Evolutionary conservation across 352 stramenopile species (phyloP), one percentile per base, ranked within the genome.

Genomic region (Phytophthora hybrid): DNA sequence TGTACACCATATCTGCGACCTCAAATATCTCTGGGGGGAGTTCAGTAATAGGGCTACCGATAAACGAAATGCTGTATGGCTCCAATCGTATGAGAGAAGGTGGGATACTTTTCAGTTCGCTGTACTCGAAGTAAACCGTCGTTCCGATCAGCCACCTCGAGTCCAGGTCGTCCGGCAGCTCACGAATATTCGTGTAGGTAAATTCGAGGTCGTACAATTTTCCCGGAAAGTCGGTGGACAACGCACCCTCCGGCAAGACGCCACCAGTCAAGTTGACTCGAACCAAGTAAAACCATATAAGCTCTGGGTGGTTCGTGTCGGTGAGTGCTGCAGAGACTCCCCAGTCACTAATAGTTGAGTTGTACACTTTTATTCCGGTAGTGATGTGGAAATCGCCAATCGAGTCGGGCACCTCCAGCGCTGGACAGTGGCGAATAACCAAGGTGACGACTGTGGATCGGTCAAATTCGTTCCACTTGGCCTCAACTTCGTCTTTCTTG

Each of bases 81-180:
- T 71, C 21, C 5, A 81, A 32, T 0, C 55, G 49, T 18, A 57
- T 21, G 9, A 81, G 47, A 0, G 49, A 55, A 18, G 46, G 10
- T 7, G 66, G 62, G 3, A 79, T 32, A 8, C 9, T 53, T 8
- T 52, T 69, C 7, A 77, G 59, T n/a, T 72, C 19, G 14, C 67
- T 79, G 46, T 69, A 53, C 49, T 78, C 71, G 4, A 78, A 56
- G 41, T 67, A 70, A 31, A 77, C 55, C 1, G 55, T 44, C 16
- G 58, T 60, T 1, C 66, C 66, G 21, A 58, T 61, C 18, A 78
- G 44, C 80, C 80, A 90, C 2, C 52, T 51, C 23, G 54, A 9
- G 49, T 83, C 64, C 23, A 88, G 41, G 23, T 87, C 54, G 1
- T 78, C 55, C 0, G 80, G 84, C 5, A 89, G 44, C 16, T 77